These are phyloP conservation scores for Talaromyces nanjingensis DNA, from an alignment of 495 filamentous ascomycete species.

Conservation along the genomic window DNA sequence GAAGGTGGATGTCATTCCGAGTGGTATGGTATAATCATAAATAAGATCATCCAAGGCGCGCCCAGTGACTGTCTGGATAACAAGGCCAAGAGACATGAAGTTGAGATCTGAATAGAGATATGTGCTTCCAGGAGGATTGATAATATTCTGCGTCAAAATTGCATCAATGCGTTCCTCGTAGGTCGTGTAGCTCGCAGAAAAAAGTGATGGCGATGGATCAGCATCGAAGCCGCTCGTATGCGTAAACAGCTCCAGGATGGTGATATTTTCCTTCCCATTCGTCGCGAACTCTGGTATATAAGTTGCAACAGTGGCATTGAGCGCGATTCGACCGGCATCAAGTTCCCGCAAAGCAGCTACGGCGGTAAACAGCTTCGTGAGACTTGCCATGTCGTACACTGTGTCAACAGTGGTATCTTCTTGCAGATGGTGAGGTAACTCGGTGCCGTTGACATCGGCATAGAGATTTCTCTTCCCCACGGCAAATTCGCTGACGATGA, in stretches of 20 bases:
- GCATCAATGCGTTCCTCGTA: conserved; percentile 17
- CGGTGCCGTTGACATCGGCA: conserved; percentile 20
- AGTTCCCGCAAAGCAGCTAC: conserved; percentile 17
- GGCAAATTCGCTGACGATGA: conserved; percentile 22
- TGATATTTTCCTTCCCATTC: conserved; percentile 22
- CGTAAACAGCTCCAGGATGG: conserved; percentile 19
- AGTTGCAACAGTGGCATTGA: conserved; percentile 16
- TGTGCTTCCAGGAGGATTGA: conserved; percentile 17
- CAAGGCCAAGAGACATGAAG: conserved; percentile 20
- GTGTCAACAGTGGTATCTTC: conserved; percentile 17
- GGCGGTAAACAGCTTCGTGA: conserved; percentile 21
- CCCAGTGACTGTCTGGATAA: conserved; percentile 18
- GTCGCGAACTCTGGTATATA: conserved; percentile 20
- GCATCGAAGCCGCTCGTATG: conserved; percentile 24
- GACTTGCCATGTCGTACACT: conserved; percentile 24
- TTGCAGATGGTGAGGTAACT: conserved; percentile 14
- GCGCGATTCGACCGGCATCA: conserved; percentile 15
- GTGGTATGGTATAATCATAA: conserved; percentile 12
- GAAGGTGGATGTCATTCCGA: conserved; percentile 22
- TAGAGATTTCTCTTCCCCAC: conserved; percentile 22
- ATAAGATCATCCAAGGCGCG: conserved; percentile 17
- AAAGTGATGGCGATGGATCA: conserved; percentile 23
- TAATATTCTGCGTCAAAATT: conserved; percentile 17
- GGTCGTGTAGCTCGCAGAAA: conserved; percentile 13
- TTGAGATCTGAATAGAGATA: conserved; percentile 24